These are phyloP conservation scores for Ogataea nonfermentans DNA, from an alignment of 805 yeast genomes.

Conservation along the genomic window DNA sequence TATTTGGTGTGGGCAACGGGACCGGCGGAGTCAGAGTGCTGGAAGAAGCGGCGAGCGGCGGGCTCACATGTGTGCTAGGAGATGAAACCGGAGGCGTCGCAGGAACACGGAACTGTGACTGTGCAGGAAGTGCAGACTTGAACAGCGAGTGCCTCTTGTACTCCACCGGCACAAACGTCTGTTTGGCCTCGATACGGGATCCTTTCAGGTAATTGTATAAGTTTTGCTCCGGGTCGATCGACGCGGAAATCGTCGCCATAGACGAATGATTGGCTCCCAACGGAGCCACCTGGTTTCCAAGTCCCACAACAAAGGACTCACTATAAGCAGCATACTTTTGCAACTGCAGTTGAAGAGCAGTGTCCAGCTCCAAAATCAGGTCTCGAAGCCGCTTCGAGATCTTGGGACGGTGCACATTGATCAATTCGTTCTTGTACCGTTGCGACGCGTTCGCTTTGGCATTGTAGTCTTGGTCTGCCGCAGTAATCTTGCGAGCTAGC, in stretches of 20 bases:
- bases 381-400: constrained; percentile 69
- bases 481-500: constrained; percentile 70
- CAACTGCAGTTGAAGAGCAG: constrained; percentile 83
- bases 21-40: neutral
- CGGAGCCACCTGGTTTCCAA: constrained; percentile 82
- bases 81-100: constrained; percentile 2
- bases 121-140: constrained; percentile 4
- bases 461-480: constrained; percentile 84
- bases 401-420: constrained; percentile 74
- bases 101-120: constrained; percentile 4
- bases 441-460: constrained; percentile 72
- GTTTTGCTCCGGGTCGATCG: constrained; percentile 81
- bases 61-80: neutral
- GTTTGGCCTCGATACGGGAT: constrained; percentile 36
- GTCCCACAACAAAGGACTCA: constrained; percentile 78
- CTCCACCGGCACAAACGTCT: constrained; percentile 57
- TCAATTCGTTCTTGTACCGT: constrained; percentile 68
- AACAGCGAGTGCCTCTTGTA: constrained; percentile 71
- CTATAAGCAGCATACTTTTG: constrained; percentile 86
- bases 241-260: constrained; percentile 72
- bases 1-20: neutral
- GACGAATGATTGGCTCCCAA: constrained; percentile 49
- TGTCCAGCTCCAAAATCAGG: constrained; percentile 80
- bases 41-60: constrained; percentile 3
- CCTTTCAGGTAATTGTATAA: constrained; percentile 60